Conservation (phyloP, 768 basidiomycete genomes). For the Mycena olivaceomarginata region DNA sequence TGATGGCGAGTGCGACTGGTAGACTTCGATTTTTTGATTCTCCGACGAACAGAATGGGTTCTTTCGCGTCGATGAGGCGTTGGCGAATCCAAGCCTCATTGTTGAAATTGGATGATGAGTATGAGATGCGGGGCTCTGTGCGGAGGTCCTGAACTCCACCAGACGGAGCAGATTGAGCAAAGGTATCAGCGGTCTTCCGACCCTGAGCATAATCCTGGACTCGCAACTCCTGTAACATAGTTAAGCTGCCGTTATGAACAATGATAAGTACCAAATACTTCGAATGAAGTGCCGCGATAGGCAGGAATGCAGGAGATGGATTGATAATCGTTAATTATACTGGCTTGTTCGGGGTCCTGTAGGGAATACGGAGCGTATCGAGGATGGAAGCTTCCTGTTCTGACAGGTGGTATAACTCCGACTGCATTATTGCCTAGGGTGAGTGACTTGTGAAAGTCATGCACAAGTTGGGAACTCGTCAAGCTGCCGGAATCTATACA, state of each 20-base stretch:
- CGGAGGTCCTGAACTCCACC: constrained; percentile 34
- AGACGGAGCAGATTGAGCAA: constrained; percentile 61
- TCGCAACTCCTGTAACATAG: constrained; percentile 76
- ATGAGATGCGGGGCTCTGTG: constrained; percentile 7
- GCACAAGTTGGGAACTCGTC: too few species aligned
- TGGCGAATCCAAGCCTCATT: too few species aligned
- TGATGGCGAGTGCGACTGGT: constrained; percentile 17
- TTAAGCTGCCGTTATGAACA: constrained; percentile 39
- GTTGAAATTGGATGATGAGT: neutral
- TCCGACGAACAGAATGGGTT: too few species aligned
- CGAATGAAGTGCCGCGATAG: constrained; percentile 88
- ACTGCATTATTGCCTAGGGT: neutral
- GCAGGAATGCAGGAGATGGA: constrained; percentile 59
- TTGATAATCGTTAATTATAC: constrained; percentile 82
- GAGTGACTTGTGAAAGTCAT: too few species aligned
- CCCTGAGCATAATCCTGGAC: constrained; percentile 85
- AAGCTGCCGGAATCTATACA: too few species aligned
- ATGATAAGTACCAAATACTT: constrained; percentile 64
- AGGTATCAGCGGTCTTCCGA: constrained; percentile 82
- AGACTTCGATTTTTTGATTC: too few species aligned
- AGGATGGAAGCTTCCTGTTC: constrained; percentile 65
- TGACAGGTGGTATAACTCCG: neutral
- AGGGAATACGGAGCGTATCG: constrained; percentile 75
- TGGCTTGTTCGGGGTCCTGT: constrained; percentile 74
- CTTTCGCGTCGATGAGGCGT: too few species aligned